These are phyloP conservation scores for Pseudocercospora crystallina DNA, from an alignment of 2,329 filamentous ascomycete genomes.

Conservation along the genomic window DNA sequence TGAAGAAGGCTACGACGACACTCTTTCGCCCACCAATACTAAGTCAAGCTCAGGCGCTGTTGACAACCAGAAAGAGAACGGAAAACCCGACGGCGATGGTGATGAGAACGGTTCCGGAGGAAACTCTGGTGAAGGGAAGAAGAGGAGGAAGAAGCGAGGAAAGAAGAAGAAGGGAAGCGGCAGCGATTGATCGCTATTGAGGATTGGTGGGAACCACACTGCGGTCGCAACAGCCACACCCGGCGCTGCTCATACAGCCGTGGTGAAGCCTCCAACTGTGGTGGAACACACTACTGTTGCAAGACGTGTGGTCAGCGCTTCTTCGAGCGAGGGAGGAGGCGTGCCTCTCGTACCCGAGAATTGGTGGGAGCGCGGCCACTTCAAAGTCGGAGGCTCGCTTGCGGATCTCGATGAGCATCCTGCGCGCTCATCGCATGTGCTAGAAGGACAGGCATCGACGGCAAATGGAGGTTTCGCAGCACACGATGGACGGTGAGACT, in stretches of 20 bases:
- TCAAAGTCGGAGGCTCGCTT: slow-evolving; percentile 7
- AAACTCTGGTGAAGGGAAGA: slow-evolving; percentile 13
- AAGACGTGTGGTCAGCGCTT: background rate
- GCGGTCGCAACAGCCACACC: background rate
- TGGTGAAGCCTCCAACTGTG: background rate
- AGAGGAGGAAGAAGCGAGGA: slow-evolving; percentile 27
- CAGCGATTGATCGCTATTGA: slow-evolving; percentile 10
- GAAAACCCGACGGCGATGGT: slow-evolving; percentile 6
- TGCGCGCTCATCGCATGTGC: no score
- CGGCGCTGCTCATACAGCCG: background rate
- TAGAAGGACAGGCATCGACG: no score
- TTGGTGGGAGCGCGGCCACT: slow-evolving; percentile 13
- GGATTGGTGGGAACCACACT: background rate
- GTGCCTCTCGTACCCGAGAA: background rate
- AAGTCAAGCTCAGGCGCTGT: slow-evolving; percentile 31
- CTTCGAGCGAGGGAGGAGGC: slow-evolving; percentile 1
- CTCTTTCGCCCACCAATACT: slow-evolving; percentile 41
- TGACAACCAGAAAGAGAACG: slow-evolving; percentile 9
- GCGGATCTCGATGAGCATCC: background rate
- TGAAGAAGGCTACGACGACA: slow-evolving; percentile 13
- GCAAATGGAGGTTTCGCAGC: no score
- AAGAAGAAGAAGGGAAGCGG: slow-evolving; percentile 23
- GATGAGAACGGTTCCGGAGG: slow-evolving; percentile 16
- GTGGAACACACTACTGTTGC: background rate
- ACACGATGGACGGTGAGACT: slow-evolving; percentile 3